A percentile compares a stretch with the other conserved stretches of the same genome.
Conservation (phyloP, 2,329 filamentous ascomycete genomes). For the Penicillium digitatum region DNA sequence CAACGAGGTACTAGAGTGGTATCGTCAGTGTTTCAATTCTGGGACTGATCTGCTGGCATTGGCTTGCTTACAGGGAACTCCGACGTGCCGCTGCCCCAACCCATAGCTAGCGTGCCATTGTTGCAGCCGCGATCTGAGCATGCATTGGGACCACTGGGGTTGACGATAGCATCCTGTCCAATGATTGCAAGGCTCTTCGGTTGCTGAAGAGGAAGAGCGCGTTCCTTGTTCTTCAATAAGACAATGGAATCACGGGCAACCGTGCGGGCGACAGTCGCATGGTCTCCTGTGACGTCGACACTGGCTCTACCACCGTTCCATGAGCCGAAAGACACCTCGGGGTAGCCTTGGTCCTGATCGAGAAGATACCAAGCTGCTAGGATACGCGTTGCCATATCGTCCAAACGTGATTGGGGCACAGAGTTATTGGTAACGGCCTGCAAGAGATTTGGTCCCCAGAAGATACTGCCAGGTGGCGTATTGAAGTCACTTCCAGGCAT, state of each 20-base stretch:
- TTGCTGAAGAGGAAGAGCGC: constrained; percentile 44
- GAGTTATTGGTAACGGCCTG: constrained; percentile 59
- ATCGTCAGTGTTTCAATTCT: neutral
- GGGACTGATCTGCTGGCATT: neutral
- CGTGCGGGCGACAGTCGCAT: constrained; percentile 38
- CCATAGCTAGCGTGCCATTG: constrained; percentile 64
- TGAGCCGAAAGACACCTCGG: constrained; percentile 45
- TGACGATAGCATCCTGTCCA: constrained; percentile 49
- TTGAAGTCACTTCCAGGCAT: constrained; percentile 62
- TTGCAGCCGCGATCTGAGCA: constrained; percentile 64
- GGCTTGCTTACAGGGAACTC: constrained; percentile 55
- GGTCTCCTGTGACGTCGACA: constrained; percentile 39
- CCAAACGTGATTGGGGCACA: constrained; percentile 52
- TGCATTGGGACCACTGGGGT: constrained; percentile 45
- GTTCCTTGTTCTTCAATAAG: constrained; percentile 46
- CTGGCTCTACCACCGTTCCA: constrained; percentile 39
- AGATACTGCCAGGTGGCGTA: constrained; percentile 22
- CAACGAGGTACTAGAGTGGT: constrained; percentile 39
- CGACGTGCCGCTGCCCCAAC: constrained; percentile 70
- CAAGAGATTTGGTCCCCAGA: constrained; percentile 42
- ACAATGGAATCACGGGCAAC: constrained; percentile 48
- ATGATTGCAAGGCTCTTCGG: constrained; percentile 50
- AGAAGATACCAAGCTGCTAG: constrained; percentile 50
- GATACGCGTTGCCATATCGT: constrained; percentile 58
- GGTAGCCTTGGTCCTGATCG: constrained; percentile 46